These are phyloP conservation scores for Rutstroemia sp. DNA, from an alignment of 2,329 filamentous ascomycete species.

Conservation along the genomic window DNA sequence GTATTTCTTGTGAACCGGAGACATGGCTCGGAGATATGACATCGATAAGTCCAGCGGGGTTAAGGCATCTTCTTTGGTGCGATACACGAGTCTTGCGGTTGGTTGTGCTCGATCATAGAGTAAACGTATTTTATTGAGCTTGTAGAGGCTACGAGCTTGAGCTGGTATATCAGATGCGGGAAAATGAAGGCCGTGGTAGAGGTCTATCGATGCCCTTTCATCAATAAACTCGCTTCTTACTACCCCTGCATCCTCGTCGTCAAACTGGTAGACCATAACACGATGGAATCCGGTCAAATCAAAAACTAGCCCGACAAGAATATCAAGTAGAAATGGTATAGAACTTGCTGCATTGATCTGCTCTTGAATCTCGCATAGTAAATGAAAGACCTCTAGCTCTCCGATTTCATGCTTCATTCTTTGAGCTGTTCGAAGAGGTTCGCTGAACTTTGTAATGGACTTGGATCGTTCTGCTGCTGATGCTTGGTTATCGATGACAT, in stretches of 20 bases:
- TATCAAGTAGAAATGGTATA: conserved; percentile 68
- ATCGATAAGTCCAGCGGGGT: conserved; percentile 61
- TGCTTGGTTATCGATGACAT: conserved; percentile 66
- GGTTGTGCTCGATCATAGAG: conserved; percentile 78
- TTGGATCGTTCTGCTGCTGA: conserved; percentile 66
- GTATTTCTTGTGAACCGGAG: conserved; percentile 84
- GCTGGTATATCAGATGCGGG: conserved; percentile 82
- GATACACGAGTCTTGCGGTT: conserved; percentile 75
- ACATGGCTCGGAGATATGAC: conserved; percentile 82
- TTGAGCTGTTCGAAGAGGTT: conserved; percentile 56
- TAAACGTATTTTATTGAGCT: conserved; percentile 79
- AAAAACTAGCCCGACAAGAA: conserved; percentile 78
- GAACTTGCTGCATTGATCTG: conserved; percentile 67
- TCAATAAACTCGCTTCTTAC: conserved; percentile 86
- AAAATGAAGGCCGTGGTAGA: conserved; percentile 84
- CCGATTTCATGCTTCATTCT: conserved; percentile 32
- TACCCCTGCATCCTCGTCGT: conserved; percentile 71
- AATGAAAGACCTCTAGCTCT: conserved; percentile 85
- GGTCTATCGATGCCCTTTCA: conserved; percentile 69
- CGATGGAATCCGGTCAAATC: conserved; percentile 87
- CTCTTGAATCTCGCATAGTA: conserved; percentile 87
- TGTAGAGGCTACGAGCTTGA: conserved; percentile 80
- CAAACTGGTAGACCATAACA: conserved; percentile 91
- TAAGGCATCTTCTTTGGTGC: conserved; percentile 64
- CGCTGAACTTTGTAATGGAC: conserved; percentile 52